A percentile compares a stretch with the other conserved stretches of the same genome.
Evolutionary conservation across 345 rosid species (phyloP).

Genomic region (Pugionium cornutum): DNA sequence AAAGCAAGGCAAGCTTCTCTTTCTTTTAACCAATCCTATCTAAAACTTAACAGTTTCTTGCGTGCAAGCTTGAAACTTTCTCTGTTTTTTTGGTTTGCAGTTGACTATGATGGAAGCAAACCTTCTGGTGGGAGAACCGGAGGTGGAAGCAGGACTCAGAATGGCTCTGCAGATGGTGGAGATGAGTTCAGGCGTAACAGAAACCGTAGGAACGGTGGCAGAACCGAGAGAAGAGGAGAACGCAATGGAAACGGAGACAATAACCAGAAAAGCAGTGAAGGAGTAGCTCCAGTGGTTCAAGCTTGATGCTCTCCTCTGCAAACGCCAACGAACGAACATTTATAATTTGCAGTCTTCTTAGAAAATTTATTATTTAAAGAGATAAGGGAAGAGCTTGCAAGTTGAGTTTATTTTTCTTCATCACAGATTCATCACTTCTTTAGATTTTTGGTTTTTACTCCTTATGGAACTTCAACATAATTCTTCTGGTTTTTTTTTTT

Average conservation of each 20-base stretch:
- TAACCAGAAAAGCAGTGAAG: slow-evolving; percentile 26
- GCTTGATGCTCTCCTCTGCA: slow-evolving; percentile 17
- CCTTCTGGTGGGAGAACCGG: not conserved
- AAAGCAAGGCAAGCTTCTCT: slow-evolving; percentile 33
- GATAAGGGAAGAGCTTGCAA: slow-evolving; percentile 19
- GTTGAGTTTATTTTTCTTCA: slow-evolving; percentile 18
- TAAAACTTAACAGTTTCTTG: not conserved
- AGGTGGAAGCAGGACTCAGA: slow-evolving; percentile 31
- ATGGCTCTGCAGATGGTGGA: slow-evolving; percentile 29
- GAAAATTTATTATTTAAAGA: slow-evolving; percentile 12
- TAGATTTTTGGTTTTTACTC: slow-evolving; percentile 9
- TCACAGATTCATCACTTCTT: slow-evolving; percentile 25
- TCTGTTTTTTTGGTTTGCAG: slow-evolving; percentile 20
- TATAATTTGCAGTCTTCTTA: slow-evolving; percentile 18
- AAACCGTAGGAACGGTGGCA: slow-evolving; percentile 28
- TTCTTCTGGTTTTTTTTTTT: not conserved
- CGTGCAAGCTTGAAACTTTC: not conserved
- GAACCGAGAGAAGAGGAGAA: slow-evolving; percentile 22
- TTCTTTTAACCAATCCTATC: not conserved
- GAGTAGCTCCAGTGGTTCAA: slow-evolving; percentile 14
- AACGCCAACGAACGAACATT: slow-evolving; percentile 20
- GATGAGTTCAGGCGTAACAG: slow-evolving; percentile 20
- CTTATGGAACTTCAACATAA: slow-evolving; percentile 1
- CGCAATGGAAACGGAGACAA: slow-evolving; percentile 12
- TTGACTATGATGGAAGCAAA: slow-evolving; percentile 36